A percentile compares a stretch with the other conserved stretches of the same genome.
These are phyloP conservation scores for Nyssa sinensis DNA, from an alignment of 148 eudicot species.

Conservation along the genomic window DNA sequence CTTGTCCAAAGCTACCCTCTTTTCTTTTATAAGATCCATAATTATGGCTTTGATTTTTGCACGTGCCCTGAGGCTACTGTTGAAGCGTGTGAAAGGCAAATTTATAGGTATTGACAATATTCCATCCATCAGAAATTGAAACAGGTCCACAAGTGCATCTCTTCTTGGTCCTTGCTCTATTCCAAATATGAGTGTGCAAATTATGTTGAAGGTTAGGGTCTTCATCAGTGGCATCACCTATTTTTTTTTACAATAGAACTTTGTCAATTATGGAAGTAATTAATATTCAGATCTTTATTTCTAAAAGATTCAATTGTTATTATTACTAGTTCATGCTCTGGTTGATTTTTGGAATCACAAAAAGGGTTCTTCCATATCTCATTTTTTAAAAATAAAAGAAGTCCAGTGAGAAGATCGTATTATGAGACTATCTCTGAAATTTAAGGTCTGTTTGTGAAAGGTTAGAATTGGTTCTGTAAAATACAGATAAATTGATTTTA, in stretches of 20 bases:
- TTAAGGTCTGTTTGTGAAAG: too few relatives aligned
- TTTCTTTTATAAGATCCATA: constrained; percentile 15
- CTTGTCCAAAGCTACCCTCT: constrained; percentile 5
- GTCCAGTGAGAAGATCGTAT: too few relatives aligned
- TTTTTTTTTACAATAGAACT: background rate
- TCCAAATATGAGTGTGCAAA: constrained; percentile 23
- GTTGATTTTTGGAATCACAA: too few relatives aligned
- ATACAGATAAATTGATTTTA: too few relatives aligned
- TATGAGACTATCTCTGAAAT: too few relatives aligned
- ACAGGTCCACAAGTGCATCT: constrained; percentile 12
- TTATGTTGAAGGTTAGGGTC: constrained; percentile 16
- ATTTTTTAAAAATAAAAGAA: too few relatives aligned
- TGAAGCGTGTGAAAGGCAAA: constrained; percentile 25
- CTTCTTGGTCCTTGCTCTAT: constrained; percentile 21
- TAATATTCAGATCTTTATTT: background rate
- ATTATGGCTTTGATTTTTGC: constrained; percentile 2
- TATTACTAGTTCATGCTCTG: too few relatives aligned
- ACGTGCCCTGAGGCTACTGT: constrained; percentile 18
- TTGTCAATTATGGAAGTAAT: background rate
- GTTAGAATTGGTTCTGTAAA: too few relatives aligned
- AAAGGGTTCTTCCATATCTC: too few relatives aligned
- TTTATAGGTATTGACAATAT: constrained; percentile 17
- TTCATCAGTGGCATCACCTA: constrained; percentile 24
- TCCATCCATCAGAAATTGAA: constrained; percentile 14
- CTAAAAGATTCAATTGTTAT: too few relatives aligned